Conservation (phyloP, 176 grass and related monocot species). For the Oryza punctata region DNA sequence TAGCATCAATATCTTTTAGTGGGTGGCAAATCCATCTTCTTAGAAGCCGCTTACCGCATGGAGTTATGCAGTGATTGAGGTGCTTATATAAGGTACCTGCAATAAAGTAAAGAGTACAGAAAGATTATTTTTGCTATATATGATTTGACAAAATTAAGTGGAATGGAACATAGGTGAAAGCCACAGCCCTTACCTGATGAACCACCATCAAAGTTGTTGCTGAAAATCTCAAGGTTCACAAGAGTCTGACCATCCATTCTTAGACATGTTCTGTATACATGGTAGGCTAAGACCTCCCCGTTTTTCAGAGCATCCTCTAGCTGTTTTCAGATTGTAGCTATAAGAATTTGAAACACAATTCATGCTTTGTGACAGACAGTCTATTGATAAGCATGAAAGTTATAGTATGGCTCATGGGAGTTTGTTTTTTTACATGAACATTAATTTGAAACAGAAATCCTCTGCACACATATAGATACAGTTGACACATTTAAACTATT, state of each 20-base stretch:
- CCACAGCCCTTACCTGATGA: constrained; percentile 55
- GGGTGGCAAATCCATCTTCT: constrained; percentile 94
- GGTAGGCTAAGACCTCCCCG: constrained; percentile 81
- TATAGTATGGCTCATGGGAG: background rate
- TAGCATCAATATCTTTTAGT: constrained; percentile 67
- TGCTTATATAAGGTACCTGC: constrained; percentile 90
- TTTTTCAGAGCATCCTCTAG: constrained; percentile 78
- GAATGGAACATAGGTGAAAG: constrained; percentile 12
- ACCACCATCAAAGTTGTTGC: constrained; percentile 78
- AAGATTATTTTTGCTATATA: constrained; percentile 19
- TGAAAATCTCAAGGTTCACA: constrained; percentile 96
- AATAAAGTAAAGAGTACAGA: constrained; percentile 28
- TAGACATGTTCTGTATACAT: constrained; percentile 83
- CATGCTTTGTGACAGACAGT: background rate
- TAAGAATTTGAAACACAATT: constrained; percentile 32
- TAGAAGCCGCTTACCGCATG: constrained; percentile 84
- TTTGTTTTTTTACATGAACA: background rate
- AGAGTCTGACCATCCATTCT: constrained; percentile 98
- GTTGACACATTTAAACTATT: background rate
- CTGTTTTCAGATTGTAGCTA: constrained; percentile 57
- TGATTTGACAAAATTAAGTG: constrained; percentile 11
- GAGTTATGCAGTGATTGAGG: constrained; percentile 86
- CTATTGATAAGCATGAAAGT: constrained; percentile 17
- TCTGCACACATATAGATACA: background rate
- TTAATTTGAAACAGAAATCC: background rate